These are phyloP conservation scores for Vachellia pachyceras DNA, from an alignment of 306 rosid genomes.

Conservation along the genomic window DNA sequence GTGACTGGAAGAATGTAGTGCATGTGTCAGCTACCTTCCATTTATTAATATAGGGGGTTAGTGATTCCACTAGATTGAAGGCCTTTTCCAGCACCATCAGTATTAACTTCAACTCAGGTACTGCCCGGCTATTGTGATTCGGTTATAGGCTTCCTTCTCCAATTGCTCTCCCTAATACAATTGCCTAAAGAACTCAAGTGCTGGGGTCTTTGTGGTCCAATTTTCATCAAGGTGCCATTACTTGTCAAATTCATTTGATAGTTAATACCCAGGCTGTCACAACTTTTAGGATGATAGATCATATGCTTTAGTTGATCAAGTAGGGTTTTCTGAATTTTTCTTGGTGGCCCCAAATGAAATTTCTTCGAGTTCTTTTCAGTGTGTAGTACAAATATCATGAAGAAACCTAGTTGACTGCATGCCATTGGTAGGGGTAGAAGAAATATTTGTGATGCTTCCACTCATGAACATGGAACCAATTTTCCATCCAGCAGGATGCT, in stretches of 20 bases:
- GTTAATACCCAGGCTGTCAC: not conserved
- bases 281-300: not conserved
- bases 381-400: not conserved
- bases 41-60: not conserved
- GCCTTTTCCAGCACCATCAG: not conserved
- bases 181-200: not conserved
- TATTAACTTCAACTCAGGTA: not conserved
- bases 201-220: not conserved
- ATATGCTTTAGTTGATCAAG: not conserved
- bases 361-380: not conserved
- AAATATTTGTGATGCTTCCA: not conserved
- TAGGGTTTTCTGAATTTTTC: not conserved
- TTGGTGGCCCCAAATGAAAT: not conserved
- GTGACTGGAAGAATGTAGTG: conserved; percentile 2
- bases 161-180: not conserved
- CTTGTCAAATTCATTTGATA: not conserved
- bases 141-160: not conserved
- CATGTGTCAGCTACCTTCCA: conserved; percentile 2
- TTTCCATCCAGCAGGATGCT: not conserved
- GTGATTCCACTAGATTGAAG: not conserved
- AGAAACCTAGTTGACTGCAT: not conserved
- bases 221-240: not conserved
- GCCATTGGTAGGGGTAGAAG: not conserved
- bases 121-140: not conserved
- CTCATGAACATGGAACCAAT: not conserved